Evolutionary conservation across 2,329 filamentous ascomycete genomes (phyloP), one percentile per base, ranked within the genome.

Genomic region (Pseudogymnoascus sp.): DNA sequence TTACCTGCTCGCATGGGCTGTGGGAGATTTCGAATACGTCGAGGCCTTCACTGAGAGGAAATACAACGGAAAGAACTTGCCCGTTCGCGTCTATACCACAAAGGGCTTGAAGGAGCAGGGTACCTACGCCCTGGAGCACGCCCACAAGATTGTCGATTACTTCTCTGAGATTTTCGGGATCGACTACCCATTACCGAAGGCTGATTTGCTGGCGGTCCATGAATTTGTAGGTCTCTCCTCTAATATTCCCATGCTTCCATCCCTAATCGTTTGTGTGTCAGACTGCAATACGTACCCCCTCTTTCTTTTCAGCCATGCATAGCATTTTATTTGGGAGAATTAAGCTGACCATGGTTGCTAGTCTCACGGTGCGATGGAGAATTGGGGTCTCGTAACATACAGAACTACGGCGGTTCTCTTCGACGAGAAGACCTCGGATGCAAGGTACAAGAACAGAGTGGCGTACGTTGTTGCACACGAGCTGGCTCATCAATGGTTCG

Each of bases 391-490:
- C 60, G 91, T 99, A 62, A 97, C 94, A 33, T 99, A 97, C 77
- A 84, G 91, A 66, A 96, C 93, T 9, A 97, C 93, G 9, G 92
- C 94, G 58, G 88, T 99, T 28, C 82, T 99, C n/a, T 99, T 94
- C 71, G 93, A 99, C 70, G 91, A 96, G 73, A 86, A 91, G 72
- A 89, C 88, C 57, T 97, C 93, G 0, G 93, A 97, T 72, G 86
- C 90, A 41, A 86, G 87, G 66, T 97, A 93, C 77, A 92, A 91
- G 75, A 97, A 96, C 74, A 84, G 92, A 37, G 89, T 99, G 65
- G 94, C 94, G 33, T 97, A 99, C 70, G 92, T 97, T 61, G 92
- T 97, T 58, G 93, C 94, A n/a, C 94, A 99, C 75, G 94, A 99
- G 75, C 81, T 99, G 64, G 94, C 92, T 61, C 91, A 96, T 71